A percentile compares a stretch with the other conserved stretches of the same genome.
Evolutionary conservation across 2,329 filamentous ascomycete species (phyloP).

Genomic region (Pyrenophora tritici-repentis): DNA sequence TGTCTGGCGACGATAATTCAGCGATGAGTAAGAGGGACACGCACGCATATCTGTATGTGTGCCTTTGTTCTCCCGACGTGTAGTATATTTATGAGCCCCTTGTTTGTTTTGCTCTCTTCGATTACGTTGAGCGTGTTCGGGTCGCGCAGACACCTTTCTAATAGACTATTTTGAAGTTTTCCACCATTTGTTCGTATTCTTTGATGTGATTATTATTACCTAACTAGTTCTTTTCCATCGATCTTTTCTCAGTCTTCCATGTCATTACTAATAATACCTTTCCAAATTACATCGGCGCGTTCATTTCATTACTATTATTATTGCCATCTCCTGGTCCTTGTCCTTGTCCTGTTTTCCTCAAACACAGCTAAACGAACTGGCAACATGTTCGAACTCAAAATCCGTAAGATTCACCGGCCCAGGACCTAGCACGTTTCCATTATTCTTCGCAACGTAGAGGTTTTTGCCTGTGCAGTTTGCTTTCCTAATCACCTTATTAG

Average conservation of each 20-base stretch:
- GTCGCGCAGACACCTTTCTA: not conserved
- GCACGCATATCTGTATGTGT: not conserved
- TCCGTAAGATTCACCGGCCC: constrained; percentile 27
- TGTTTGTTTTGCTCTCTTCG: not conserved
- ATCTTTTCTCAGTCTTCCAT: no score
- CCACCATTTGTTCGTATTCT: not conserved
- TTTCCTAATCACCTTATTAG: constrained; percentile 10
- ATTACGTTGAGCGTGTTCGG: not conserved
- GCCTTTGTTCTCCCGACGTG: constrained; percentile 1
- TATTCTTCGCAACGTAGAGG: constrained; percentile 27
- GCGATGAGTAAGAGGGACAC: constrained; percentile 4
- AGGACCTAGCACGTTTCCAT: constrained; percentile 23
- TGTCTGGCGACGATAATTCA: not conserved
- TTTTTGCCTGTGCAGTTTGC: constrained; percentile 19
- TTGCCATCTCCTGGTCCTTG: not conserved
- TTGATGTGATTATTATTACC: no score
- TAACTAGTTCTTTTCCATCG: no score
- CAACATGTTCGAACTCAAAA: constrained; percentile 21
- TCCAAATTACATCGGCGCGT: no score
- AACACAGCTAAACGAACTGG: constrained; percentile 7
- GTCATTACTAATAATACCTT: no score
- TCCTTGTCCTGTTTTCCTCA: not conserved
- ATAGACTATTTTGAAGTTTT: not conserved
- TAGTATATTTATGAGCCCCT: constrained; percentile 10
- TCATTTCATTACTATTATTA: no score